These are phyloP conservation scores for Kickxella alabastrina DNA, from an alignment of 192 early-diverging fungal genomes.

Conservation along the genomic window DNA sequence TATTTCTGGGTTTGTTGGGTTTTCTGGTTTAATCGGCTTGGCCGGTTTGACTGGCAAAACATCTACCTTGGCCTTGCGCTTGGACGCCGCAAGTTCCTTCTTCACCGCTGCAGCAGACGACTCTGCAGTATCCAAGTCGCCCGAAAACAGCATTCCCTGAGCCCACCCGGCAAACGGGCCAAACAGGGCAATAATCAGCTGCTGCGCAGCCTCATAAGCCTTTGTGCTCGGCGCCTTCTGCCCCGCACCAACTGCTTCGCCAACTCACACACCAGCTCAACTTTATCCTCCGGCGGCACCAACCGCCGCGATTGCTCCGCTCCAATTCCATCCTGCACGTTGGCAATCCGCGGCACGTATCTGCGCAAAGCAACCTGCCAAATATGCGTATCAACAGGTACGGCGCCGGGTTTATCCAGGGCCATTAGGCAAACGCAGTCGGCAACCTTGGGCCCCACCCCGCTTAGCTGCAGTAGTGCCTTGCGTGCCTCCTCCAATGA, in stretches of 20 bases:
- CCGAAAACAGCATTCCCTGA: conserved; percentile 58
- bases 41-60: neutral
- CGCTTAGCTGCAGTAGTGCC: conserved; percentile 66
- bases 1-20: too few relatives aligned
- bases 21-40: neutral
- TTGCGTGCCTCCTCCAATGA: conserved; percentile 58
- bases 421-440: conserved; percentile 95
- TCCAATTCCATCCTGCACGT: neutral
- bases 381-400: conserved; percentile 94
- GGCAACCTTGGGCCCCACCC: conserved; percentile 95
- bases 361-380: conserved; percentile 88
- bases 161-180: conserved; percentile 81
- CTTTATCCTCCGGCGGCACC: conserved; percentile 7
- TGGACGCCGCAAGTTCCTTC: neutral
- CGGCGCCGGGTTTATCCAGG: conserved; percentile 74
- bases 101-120: conserved; percentile 2
- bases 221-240: conserved; percentile 63
- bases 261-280: conserved; percentile 26
- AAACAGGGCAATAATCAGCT: conserved; percentile 73
- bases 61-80: conserved; percentile 13
- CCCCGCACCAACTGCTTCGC: conserved; percentile 7
- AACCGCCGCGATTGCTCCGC: neutral
- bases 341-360: conserved; percentile 54
- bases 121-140: conserved; percentile 28
- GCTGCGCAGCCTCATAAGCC: conserved; percentile 65